phyloP scores from a whole-genome alignment of 768 basidiomycete genomes.

The Boletus subparvulus region DNA sequence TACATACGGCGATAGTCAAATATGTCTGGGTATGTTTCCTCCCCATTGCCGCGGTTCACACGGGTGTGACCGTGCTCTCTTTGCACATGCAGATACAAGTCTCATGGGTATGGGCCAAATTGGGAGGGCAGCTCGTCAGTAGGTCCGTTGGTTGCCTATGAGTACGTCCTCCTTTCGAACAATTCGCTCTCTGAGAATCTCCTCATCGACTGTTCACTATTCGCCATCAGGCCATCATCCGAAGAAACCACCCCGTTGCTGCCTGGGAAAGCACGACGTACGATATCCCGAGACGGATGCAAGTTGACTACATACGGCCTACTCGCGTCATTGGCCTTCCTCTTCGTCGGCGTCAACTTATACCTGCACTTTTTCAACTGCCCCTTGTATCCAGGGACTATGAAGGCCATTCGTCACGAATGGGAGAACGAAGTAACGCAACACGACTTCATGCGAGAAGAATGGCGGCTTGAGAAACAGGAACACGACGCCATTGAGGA shows the following conservation, averaged over 20 bases:
- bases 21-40: conserved; percentile 1
- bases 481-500: background rate
- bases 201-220: background rate
- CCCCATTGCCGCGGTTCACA: background rate
- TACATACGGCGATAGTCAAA: background rate
- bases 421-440: conserved; percentile 6
- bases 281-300: background rate
- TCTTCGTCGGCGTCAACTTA: background rate
- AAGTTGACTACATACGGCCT: background rate
- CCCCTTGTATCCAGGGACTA: conserved; percentile 10
- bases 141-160: background rate
- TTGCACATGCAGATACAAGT: too few species aligned
- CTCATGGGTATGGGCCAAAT: too few species aligned
- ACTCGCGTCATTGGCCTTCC: background rate
- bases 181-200: background rate
- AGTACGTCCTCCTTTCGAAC: background rate
- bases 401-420: conserved; percentile 5
- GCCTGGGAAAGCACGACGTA: background rate
- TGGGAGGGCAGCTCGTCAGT: background rate
- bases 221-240: too few species aligned
- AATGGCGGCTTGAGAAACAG: conserved; percentile 9
- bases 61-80: background rate
- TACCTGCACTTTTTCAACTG: conserved; percentile 6
- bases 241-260: conserved; percentile 9
- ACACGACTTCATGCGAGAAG: background rate